Evolutionary conservation across 1,284 basidiomycete genomes (phyloP), one percentile per base, ranked within the genome.

Genomic region (Wolfiporia cocos): DNA sequence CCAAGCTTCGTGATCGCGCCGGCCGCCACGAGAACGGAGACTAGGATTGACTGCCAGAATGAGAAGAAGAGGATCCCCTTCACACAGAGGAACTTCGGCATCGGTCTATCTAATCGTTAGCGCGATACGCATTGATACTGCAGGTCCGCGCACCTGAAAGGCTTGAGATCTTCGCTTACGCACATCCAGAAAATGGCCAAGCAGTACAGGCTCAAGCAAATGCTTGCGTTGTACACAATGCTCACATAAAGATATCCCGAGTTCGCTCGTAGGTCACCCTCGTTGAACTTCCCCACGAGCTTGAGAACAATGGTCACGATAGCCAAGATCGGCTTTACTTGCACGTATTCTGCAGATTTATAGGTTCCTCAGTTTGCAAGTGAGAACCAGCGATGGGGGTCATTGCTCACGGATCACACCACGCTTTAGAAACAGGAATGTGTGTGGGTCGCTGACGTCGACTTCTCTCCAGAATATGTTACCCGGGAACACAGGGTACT

Each of bases 41-140:
- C 81, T 34, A 63, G 77, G 34, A 97, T 79, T 12, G 86, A 80
- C 61, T 99, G 95, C 95, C 95, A 99, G 69, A 99, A 99, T 0
- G 88, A 94, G 66, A 96, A 95, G 73, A 98, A 97, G 33, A 99
- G 75, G 51, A 99, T 94, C 37, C 92, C 93, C 62, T 99, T 98
- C 55, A 99, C 91, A 61, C 93, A 98, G 19, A 99, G 79, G 65
- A 99, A 99, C 64, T 97, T 96, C 5, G 92, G 92, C 62, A 88
- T 74, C 0, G 86, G 85, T 29, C 82, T 84, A 48, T 9, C 43
- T 35, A 12, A 12, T n/a, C 11, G 22, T 47, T 9, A 46, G 29
- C 34, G 26, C 42, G 35, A 40, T 5, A 43, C 20, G 33, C 35
- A 35, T 23, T n/a, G 48, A 52, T 33, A 71, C 76, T 49, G n/a